phyloP scores from a whole-genome alignment of 139 green algal species.

The Chlorella ohadii region DNA sequence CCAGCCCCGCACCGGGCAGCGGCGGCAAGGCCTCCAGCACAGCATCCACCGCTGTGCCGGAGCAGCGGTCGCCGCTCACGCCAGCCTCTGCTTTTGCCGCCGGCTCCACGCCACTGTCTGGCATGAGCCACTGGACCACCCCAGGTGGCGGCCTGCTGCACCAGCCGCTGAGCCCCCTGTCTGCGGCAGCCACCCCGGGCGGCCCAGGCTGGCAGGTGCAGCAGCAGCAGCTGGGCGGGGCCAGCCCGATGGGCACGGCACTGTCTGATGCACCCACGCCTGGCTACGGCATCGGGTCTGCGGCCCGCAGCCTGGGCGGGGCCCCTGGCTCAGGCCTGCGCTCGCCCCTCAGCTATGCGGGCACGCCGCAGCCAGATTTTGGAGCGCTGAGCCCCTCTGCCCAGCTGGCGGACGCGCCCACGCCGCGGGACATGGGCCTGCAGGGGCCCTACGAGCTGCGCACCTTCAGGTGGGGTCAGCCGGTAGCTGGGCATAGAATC shows the following conservation, averaged over 20 bases:
- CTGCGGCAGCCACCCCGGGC: neutral
- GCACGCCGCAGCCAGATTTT: conserved; percentile 21
- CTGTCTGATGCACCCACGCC: neutral
- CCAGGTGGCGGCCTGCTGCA: neutral
- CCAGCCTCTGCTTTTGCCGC: conserved; percentile 19
- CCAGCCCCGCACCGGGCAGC: neutral
- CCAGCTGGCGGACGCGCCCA: neutral
- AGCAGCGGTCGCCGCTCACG: conserved; percentile 18
- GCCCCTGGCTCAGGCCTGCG: neutral
- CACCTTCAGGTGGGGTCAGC: neutral
- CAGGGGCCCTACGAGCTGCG: conserved; percentile 4
- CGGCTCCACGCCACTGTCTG: neutral
- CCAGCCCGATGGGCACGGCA: neutral
- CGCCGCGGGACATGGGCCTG: neutral
- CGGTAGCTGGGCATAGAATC: neutral
- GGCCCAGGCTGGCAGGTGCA: neutral
- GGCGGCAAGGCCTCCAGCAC: conserved; percentile 18
- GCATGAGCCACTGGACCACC: conserved; percentile 13
- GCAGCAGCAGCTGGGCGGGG: too few species aligned
- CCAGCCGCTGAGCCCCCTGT: conserved; percentile 2
- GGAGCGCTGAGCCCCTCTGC: neutral
- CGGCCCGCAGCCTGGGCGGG: neutral
- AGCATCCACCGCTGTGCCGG: conserved; percentile 15
- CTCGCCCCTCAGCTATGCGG: conserved; percentile 6
- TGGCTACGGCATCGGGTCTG: neutral